phyloP scores from a whole-genome alignment of 495 filamentous ascomycete genomes.

The Xylaria telfairii region DNA sequence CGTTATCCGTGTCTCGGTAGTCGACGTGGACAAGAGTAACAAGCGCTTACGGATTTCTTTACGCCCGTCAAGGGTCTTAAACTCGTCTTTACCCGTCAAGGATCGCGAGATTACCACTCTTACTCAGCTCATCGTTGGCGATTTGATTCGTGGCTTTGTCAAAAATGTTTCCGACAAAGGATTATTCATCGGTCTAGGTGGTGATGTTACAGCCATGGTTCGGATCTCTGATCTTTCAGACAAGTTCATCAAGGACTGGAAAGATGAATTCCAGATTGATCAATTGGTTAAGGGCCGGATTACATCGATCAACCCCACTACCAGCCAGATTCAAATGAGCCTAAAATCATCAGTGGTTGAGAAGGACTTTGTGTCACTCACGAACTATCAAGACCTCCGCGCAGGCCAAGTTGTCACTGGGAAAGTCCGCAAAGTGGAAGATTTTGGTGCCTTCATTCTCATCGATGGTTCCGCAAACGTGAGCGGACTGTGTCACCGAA shows the following conservation, averaged over 20 bases:
- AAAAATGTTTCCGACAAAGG: slow-evolving; percentile 86
- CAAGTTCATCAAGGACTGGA: slow-evolving; percentile 93
- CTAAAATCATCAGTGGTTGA: slow-evolving; percentile 85
- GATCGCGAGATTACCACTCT: slow-evolving; percentile 77
- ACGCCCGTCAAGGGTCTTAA: slow-evolving; percentile 86
- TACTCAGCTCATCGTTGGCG: slow-evolving; percentile 74
- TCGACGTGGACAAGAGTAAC: slow-evolving; percentile 79
- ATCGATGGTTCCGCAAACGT: slow-evolving; percentile 84
- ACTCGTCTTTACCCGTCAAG: slow-evolving; percentile 80
- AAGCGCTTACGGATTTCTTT: slow-evolving; percentile 82
- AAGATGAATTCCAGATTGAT: slow-evolving; percentile 80
- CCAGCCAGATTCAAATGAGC: slow-evolving; percentile 82
- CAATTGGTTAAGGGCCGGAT: slow-evolving; percentile 90
- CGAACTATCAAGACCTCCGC: slow-evolving; percentile 74
- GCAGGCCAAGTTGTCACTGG: slow-evolving; percentile 83
- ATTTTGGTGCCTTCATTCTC: slow-evolving; percentile 93
- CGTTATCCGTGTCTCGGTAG: slow-evolving; percentile 80
- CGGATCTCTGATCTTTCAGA: slow-evolving; percentile 89
- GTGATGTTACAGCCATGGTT: slow-evolving; percentile 79
- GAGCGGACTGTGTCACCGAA: slow-evolving; percentile 89
- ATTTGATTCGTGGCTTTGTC: slow-evolving; percentile 87
- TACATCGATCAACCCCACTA: slow-evolving; percentile 64
- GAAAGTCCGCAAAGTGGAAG: slow-evolving; percentile 88
- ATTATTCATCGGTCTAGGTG: slow-evolving; percentile 80
- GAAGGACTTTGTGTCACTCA: slow-evolving; percentile 72